Base-by-base conservation (phyloP, 345 rosid genomes). In the Brassica juncea region DNA sequence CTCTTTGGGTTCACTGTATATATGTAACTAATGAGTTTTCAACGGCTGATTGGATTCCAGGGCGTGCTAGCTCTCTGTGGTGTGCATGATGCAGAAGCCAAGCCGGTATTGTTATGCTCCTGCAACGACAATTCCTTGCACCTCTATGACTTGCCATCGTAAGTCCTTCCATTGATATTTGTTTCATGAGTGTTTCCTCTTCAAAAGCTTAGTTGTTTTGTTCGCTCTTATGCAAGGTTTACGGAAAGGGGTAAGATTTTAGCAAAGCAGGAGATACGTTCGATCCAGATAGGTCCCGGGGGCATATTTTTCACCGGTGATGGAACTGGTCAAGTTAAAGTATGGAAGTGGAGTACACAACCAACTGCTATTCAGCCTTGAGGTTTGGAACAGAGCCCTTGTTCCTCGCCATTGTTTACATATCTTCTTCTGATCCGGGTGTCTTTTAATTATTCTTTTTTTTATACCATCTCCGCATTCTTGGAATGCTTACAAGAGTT, bases 251-350 rank as follows among this genome's bases (percentile, higher is more conserved):
- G 97, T 27, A 96, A 90, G 85, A 96, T 93, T 37, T 88, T 87
- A 70, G 85, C 91, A 3, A 93, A 89, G 80, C 83, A 90, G 75
- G 98, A 96, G 89, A 83, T 96, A 71, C 90, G 97, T 37, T 87
- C 92, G 35, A 85, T 96, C 66, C 90, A 93, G 72, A 62, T 85
- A 0, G 97, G 98, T 52, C 99, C 97, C 0, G 92, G 88, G 7
- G 97, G 97, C 47, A 66, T 96, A 77, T 96, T 96, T 82, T 96
- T 96, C 79, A 90, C 97, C 0, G 97, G 99, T 3, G 99, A 96
- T 65, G 98, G 97, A 76, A 89, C 89, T 25, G 98, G 98, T 61
- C 89, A 84, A 84, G 97, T 90, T 70, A 90, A 84, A 87, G 99
- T 96, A 55, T 96, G 98, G 99, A 90, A 88, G 27, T 93, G 94